These are phyloP conservation scores for Chaetomium cochliodes DNA, from an alignment of 495 filamentous ascomycete species.

Conservation along the genomic window DNA sequence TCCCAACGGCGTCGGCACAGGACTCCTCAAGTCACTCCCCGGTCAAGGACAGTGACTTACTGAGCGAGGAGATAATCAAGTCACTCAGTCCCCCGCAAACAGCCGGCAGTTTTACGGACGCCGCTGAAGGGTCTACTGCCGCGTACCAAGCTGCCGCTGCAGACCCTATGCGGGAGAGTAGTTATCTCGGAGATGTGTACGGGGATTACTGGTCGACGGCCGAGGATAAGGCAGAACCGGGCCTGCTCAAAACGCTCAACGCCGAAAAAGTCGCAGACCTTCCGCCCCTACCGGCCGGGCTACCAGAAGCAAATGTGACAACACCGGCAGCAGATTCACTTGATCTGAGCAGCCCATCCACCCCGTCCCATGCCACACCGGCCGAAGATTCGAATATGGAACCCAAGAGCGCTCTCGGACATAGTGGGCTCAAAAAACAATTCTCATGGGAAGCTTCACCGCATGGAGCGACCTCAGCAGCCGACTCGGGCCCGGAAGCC, in stretches of 20 bases:
- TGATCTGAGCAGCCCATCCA: not conserved
- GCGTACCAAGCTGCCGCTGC: constrained; percentile 31
- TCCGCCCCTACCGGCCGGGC: not conserved
- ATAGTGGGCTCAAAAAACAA: constrained; percentile 32
- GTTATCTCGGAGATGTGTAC: constrained; percentile 47
- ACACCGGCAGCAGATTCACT: not conserved
- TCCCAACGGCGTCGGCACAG: constrained; percentile 53
- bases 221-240: constrained; percentile 29
- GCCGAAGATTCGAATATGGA: not conserved
- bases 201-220: constrained; percentile 44
- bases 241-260: constrained; percentile 1
- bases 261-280: not conserved
- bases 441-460: constrained; percentile 54
- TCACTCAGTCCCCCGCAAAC: constrained; percentile 57
- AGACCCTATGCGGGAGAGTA: constrained; percentile 42
- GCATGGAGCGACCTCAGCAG: not conserved
- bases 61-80: constrained; percentile 78
- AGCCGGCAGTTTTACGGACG: constrained; percentile 14
- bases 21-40: constrained; percentile 57
- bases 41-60: constrained; percentile 70
- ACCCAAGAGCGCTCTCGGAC: not conserved
- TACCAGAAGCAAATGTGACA: not conserved
- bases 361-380: not conserved
- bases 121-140: constrained; percentile 16
- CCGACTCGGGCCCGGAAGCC: not conserved